These are phyloP conservation scores for Aspergillus thermomutatus DNA, from an alignment of 2,329 filamentous ascomycete genomes.

Conservation along the genomic window DNA sequence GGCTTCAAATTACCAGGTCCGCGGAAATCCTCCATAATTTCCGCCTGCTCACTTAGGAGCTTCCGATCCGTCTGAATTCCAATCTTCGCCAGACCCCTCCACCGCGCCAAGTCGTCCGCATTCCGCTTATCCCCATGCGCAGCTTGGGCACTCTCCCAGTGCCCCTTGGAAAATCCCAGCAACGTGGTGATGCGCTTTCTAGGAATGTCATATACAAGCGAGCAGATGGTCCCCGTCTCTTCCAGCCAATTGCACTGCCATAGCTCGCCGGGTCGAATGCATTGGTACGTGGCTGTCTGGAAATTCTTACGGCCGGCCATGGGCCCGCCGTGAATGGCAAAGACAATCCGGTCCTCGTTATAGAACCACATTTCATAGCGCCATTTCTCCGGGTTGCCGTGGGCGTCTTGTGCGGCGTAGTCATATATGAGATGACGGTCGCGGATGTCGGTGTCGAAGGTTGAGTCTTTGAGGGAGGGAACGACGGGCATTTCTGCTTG, in stretches of 20 bases:
- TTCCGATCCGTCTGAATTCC: conserved; percentile 51
- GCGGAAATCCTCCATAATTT: conserved; percentile 49
- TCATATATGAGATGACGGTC: conserved; percentile 58
- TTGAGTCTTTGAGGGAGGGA: background rate
- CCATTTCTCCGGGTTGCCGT: conserved; percentile 57
- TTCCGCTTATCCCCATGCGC: conserved; percentile 58
- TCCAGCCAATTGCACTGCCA: conserved; percentile 63
- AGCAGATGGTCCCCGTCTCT: conserved; percentile 57
- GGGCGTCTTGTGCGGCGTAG: conserved; percentile 48
- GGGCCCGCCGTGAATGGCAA: conserved; percentile 58
- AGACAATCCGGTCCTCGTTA: conserved; percentile 53
- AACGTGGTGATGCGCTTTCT: conserved; percentile 50
- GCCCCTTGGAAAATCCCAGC: conserved; percentile 53
- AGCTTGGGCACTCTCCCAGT: conserved; percentile 51
- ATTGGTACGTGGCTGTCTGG: conserved; percentile 55
- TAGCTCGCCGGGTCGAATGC: conserved; percentile 55
- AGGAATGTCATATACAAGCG: conserved; percentile 54
- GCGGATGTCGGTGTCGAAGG: conserved; percentile 51
- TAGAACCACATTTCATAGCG: conserved; percentile 62
- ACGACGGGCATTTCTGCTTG: background rate
- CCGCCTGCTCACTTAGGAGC: conserved; percentile 54
- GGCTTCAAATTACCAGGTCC: conserved; percentile 48
- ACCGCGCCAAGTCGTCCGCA: conserved; percentile 48
- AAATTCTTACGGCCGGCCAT: conserved; percentile 56
- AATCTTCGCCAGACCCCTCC: conserved; percentile 51